A percentile compares a stretch with the other conserved stretches of the same genome.
These are phyloP conservation scores for Syncephalis plumigaleata DNA, from an alignment of 371 early-diverging fungal species.

Conservation along the genomic window DNA sequence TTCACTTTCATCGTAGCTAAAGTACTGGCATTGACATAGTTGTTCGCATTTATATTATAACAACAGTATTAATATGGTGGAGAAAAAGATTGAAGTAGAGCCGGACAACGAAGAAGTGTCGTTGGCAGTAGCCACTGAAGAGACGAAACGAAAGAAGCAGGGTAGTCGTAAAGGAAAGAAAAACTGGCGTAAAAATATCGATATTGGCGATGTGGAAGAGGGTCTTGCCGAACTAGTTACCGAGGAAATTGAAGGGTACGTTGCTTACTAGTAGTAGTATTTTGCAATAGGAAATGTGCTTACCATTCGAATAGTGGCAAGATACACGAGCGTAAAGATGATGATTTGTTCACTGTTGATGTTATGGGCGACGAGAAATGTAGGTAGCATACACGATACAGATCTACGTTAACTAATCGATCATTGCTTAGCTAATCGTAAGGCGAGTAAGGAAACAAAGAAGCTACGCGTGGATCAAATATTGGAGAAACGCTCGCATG, in stretches of 20 bases:
- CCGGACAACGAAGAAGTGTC: no score
- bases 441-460: slow-evolving; percentile 4
- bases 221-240: slow-evolving; percentile 53
- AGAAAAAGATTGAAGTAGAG: no score
- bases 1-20: no score
- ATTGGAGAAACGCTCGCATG: slow-evolving; percentile 40
- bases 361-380: slow-evolving; percentile 41
- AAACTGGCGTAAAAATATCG: slow-evolving; percentile 86
- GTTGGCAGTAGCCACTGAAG: background rate
- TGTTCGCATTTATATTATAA: no score
- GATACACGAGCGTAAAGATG: slow-evolving; percentile 26
- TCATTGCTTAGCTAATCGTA: background rate
- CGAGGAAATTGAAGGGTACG: slow-evolving; percentile 55
- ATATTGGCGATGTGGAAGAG: slow-evolving; percentile 58
- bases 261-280: no score
- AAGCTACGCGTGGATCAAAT: slow-evolving; percentile 52
- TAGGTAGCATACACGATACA: slow-evolving; percentile 5
- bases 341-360: slow-evolving; percentile 59
- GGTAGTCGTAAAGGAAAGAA: slow-evolving; percentile 76
- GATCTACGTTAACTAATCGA: background rate
- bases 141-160: slow-evolving; percentile 5
- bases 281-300: no score
- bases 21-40: no score
- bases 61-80: no score
- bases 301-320: slow-evolving; percentile 32